Conservation (phyloP, 1,284 basidiomycete genomes). For the Inonotus hispidus region DNA sequence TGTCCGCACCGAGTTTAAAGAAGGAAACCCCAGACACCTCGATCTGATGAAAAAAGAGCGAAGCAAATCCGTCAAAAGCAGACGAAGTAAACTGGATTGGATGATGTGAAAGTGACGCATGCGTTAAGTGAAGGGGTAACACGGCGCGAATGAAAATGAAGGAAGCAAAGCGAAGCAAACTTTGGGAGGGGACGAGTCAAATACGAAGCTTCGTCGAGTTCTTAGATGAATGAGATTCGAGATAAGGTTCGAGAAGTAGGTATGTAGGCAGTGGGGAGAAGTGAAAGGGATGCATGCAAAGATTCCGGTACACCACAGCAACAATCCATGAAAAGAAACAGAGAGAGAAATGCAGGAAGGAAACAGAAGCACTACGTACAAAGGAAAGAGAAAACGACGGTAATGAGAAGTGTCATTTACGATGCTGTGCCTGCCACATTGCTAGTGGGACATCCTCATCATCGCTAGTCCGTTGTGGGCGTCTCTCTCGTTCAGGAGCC, state of each 20-base stretch:
- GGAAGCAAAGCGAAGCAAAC: not conserved
- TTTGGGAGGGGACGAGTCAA: not conserved
- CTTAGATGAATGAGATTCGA: not conserved
- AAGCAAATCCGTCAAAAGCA: not conserved
- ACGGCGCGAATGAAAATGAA: not conserved
- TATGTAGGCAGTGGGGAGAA: not conserved
- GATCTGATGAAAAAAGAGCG: not conserved
- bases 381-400: not conserved
- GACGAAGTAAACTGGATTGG: not conserved
- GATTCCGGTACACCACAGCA: not conserved
- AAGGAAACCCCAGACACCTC: not conserved
- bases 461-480: conserved; percentile 38
- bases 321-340: not conserved
- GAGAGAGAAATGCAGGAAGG: not conserved
- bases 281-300: not conserved
- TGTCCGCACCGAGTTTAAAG: not conserved
- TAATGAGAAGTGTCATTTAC: conserved; percentile 22
- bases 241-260: not conserved
- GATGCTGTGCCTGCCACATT: conserved; percentile 67
- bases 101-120: not conserved
- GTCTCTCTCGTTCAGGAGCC: conserved; percentile 29
- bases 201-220: not conserved
- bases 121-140: not conserved
- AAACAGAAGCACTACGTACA: too few species aligned
- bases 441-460: conserved; percentile 76